Conservation (phyloP, 2,329 filamentous ascomycete species). For the Triangularia verruculosa region DNA sequence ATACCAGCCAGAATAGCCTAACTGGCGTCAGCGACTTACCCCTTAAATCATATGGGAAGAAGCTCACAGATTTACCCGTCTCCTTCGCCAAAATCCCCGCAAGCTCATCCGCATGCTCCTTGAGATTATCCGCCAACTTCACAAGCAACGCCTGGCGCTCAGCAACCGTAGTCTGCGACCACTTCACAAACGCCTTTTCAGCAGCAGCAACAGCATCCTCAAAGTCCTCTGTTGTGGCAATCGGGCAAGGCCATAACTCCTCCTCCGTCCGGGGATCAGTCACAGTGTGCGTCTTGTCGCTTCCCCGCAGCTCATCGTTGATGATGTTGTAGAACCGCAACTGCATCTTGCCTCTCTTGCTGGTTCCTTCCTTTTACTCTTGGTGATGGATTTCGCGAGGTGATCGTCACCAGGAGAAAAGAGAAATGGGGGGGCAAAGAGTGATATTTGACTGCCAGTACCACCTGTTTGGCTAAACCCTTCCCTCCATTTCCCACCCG, state of each 20-base stretch:
- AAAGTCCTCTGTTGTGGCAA: constrained; percentile 41
- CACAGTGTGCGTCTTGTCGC: constrained; percentile 36
- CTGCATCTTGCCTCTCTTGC: not conserved
- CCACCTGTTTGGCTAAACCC: not conserved
- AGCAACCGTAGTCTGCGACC: constrained; percentile 42
- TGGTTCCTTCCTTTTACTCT: not conserved
- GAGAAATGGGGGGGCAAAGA: not conserved
- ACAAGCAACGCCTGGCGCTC: constrained; percentile 42
- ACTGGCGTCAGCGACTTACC: not conserved
- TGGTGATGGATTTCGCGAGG: not conserved
- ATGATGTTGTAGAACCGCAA: constrained; percentile 43
- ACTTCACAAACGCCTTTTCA: constrained; percentile 44
- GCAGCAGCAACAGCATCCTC: constrained; percentile 46
- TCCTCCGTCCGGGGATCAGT: constrained; percentile 46
- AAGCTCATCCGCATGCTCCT: constrained; percentile 42
- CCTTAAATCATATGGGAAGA: not conserved
- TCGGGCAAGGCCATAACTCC: constrained; percentile 44
- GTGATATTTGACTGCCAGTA: not conserved
- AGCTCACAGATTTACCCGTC: constrained; percentile 49
- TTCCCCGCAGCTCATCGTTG: constrained; percentile 39
- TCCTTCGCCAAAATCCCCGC: constrained; percentile 45
- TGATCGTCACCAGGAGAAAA: not conserved
- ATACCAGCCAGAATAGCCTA: constrained; percentile 7
- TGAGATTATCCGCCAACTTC: constrained; percentile 40
- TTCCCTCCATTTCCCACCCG: not conserved